A percentile compares a stretch with the other conserved stretches of the same genome.
phyloP scores from a whole-genome alignment of 1,284 basidiomycete species.

The Sanghuangporus baumii region DNA sequence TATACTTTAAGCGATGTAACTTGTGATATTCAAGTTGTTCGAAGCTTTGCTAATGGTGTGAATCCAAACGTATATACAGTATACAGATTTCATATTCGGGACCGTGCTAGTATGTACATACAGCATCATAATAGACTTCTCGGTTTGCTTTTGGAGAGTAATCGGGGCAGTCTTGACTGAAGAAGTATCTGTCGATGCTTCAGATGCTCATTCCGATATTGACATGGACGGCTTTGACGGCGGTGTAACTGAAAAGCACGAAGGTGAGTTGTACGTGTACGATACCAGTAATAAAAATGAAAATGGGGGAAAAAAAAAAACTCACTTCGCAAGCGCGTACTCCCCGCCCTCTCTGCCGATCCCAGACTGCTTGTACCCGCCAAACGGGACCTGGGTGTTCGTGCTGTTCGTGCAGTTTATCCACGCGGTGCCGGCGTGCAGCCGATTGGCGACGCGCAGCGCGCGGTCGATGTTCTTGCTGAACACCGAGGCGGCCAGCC shows the following conservation, averaged over 20 bases:
- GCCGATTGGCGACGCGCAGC: slow-evolving; percentile 64
- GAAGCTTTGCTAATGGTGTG: too few relatives aligned
- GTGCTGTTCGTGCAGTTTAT: slow-evolving; percentile 74
- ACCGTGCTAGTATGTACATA: too few relatives aligned
- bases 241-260: slow-evolving; percentile 60
- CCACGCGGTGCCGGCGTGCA: slow-evolving; percentile 84
- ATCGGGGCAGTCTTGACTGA: too few relatives aligned
- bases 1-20: too few relatives aligned
- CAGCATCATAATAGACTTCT: too few relatives aligned
- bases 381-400: slow-evolving; percentile 70
- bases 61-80: too few relatives aligned
- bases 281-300: background rate
- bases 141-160: too few relatives aligned
- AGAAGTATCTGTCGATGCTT: background rate
- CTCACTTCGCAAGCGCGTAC: slow-evolving; percentile 68
- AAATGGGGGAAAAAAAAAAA: too few relatives aligned
- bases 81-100: too few relatives aligned
- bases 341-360: slow-evolving; percentile 85
- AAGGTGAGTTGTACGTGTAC: slow-evolving; percentile 13
- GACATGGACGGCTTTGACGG: slow-evolving; percentile 81
- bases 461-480: slow-evolving; percentile 74
- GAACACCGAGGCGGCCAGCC: slow-evolving; percentile 85
- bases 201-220: slow-evolving; percentile 44
- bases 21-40: too few relatives aligned
- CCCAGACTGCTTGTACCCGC: slow-evolving; percentile 85